Conservation (phyloP, 345 rosid genomes). For the Eucalyptus brandiana region DNA sequence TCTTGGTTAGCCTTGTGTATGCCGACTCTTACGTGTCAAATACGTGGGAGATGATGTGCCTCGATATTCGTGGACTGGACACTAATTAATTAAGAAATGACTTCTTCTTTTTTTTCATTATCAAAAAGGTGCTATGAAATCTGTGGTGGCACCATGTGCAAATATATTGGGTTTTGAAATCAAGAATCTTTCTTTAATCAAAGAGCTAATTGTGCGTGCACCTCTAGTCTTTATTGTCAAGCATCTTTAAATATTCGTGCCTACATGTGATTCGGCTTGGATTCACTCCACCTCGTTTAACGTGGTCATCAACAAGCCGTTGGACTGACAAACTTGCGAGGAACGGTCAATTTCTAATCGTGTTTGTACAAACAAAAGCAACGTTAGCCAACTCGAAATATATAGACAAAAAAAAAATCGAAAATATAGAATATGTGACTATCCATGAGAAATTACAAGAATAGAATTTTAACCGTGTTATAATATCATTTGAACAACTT, state of each 20-base stretch:
- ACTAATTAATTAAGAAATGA: not conserved
- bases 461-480: not conserved
- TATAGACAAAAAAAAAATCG: not conserved
- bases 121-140: not conserved
- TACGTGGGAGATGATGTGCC: no score
- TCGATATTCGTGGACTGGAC: not conserved
- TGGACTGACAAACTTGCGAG: not conserved
- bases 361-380: not conserved
- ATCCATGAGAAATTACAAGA: not conserved
- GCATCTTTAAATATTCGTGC: not conserved
- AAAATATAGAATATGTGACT: not conserved
- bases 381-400: not conserved
- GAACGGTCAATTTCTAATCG: not conserved
- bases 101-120: not conserved
- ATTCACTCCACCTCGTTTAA: not conserved
- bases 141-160: not conserved
- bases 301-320: not conserved
- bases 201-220: not conserved
- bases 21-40: no score
- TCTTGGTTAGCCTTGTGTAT: no score
- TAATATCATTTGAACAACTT: not conserved
- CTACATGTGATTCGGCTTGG: not conserved
- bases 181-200: not conserved
- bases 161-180: not conserved
- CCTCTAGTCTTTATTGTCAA: not conserved